phyloP scores from a whole-genome alignment of 164 flowering plant genomes.

The Liriodendron chinense region DNA sequence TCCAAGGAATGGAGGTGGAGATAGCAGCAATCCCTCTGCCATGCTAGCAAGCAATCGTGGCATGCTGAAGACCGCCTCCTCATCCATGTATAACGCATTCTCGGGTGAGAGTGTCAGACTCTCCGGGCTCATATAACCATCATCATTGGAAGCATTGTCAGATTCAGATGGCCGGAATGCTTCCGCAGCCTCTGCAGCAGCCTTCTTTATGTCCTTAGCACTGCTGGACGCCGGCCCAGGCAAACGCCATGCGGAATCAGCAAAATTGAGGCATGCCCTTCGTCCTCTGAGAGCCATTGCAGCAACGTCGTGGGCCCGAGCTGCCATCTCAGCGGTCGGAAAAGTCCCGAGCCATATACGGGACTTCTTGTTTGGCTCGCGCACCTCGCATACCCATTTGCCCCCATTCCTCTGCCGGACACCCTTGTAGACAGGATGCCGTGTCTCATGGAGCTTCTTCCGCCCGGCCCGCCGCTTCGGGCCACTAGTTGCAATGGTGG shows the following conservation, averaged over 20 bases:
- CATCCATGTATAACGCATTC: neutral
- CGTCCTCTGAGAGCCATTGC: constrained; percentile 28
- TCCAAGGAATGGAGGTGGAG: constrained; percentile 10
- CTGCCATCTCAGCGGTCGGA: constrained; percentile 36
- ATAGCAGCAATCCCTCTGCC: constrained; percentile 53
- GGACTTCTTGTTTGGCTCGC: constrained; percentile 53
- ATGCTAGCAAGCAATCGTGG: neutral
- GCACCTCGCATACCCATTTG: constrained; percentile 60
- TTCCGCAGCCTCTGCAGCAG: constrained; percentile 24
- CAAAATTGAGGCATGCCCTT: constrained; percentile 24
- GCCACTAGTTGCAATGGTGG: neutral
- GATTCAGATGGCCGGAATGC: constrained; percentile 1
- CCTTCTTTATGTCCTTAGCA: constrained; percentile 20
- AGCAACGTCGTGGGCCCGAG: constrained; percentile 33
- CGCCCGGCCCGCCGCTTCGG: constrained; percentile 60
- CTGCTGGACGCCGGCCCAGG: constrained; percentile 17
- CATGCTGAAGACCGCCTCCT: neutral
- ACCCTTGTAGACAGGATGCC: constrained; percentile 71
- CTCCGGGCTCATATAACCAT: neutral
- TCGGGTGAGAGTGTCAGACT: neutral
- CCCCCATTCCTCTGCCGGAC: constrained; percentile 40
- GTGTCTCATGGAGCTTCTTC: constrained; percentile 70
- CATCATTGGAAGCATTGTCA: neutral
- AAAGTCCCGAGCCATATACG: constrained; percentile 67
- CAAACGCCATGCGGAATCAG: constrained; percentile 22